Evolutionary conservation across 768 basidiomycete genomes (phyloP).

Genomic region (Boletus rubescentipes): DNA sequence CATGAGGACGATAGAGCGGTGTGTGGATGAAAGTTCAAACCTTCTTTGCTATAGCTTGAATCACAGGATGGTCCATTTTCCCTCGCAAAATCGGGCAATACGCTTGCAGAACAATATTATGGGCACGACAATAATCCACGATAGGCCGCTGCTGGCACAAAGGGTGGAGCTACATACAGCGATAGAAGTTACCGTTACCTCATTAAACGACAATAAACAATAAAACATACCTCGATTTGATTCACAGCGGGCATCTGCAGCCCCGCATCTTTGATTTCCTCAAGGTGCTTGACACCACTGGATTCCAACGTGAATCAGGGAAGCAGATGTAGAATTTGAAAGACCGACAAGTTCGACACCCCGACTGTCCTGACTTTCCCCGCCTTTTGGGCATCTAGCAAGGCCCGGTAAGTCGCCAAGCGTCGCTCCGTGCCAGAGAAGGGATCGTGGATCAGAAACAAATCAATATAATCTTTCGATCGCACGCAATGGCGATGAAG

Average conservation of each 20-base stretch:
- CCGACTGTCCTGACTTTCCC: constrained; percentile 76
- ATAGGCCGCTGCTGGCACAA: constrained; percentile 80
- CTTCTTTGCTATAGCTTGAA: constrained; percentile 58
- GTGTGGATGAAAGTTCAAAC: constrained; percentile 34
- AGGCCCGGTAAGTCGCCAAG: constrained; percentile 68
- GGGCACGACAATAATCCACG: constrained; percentile 65
- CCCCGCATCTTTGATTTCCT: constrained; percentile 67
- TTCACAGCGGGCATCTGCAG: constrained; percentile 70
- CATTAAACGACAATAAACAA: background rate
- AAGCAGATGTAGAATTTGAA: background rate
- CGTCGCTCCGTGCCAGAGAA: constrained; percentile 60
- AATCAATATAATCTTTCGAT: constrained; percentile 58
- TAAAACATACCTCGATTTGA: constrained; percentile 66
- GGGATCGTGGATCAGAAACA: constrained; percentile 80
- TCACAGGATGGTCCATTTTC: constrained; percentile 48
- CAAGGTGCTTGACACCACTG: constrained; percentile 68
- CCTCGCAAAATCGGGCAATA: constrained; percentile 77
- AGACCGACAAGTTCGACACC: constrained; percentile 77
- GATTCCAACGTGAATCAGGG: background rate
- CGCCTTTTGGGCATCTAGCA: constrained; percentile 56
- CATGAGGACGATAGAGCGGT: constrained; percentile 8
- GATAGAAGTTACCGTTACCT: constrained; percentile 11
- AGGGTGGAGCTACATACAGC: constrained; percentile 61
- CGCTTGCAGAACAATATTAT: constrained; percentile 66
- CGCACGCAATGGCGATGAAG: background rate